Evolutionary conservation across 129 eudicot species (phyloP), one percentile per base, ranked within the genome.

Genomic region (Helichrysum umbraculigerum): DNA sequence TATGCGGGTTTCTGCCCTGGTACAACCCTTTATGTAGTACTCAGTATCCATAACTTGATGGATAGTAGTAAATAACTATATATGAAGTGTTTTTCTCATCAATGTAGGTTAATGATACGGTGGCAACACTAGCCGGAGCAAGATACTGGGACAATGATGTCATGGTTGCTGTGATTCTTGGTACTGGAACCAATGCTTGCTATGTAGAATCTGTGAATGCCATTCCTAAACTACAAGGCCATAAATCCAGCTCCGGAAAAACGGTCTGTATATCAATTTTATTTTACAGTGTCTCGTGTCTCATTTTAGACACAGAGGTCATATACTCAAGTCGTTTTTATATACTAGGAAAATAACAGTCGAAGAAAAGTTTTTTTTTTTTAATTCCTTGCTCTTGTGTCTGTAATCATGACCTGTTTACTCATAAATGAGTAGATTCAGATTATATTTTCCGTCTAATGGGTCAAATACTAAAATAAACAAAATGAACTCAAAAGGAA

Each of bases 131-230:
- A 72, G 96, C 95, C 5, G 96, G 96, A 65, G 94, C 90, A 57
- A 88, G 89, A 83, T 93, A 90, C 71, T 86, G 88, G 92, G 92
- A 93, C 66, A 68, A 90, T n/a, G 96, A 93, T 80, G 95, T 88
- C 75, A 83, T 86, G 92, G 95, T 88, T 71, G 96, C 96, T 2
- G 98, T 93, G 50, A 88, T 93, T 79, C 79, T 93, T 7, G 96
- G 98, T 30, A 90, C 96, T 0, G 98, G 98, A 73, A 93, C 98
- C 63, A 93, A 93, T 76, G 98, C 98, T 47, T 86, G 94, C 83
- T 93, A 90, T 17, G 88, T 90, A 9, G 98, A 93, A 79, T 72
- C 85, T 15, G 79, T 85, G 3, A 83, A 90, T 22, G 88, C 92
- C 62, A 90, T 92, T 71, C 94, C 89, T 41, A 90, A 92, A 76